Percentiles rank a stretch among this genome's conserved stretches.
phyloP scores from a whole-genome alignment of 2,329 filamentous ascomycete genomes.

The Zasmidium angulare region DNA sequence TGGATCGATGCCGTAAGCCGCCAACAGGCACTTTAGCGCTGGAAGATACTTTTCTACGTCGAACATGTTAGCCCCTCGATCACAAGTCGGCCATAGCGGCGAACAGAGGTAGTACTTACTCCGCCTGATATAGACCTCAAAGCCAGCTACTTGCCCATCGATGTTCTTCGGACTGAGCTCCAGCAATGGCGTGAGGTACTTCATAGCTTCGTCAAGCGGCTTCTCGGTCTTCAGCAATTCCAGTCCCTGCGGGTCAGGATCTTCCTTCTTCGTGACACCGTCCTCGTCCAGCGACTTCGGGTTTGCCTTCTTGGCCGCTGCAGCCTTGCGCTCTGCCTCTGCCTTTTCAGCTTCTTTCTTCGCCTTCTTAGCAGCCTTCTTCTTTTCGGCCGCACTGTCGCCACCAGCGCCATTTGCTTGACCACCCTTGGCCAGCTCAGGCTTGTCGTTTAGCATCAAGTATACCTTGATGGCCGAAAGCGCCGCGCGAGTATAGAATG shows the following conservation, averaged over 20 bases:
- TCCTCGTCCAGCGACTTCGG: constrained; percentile 54
- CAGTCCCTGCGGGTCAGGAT: constrained; percentile 80
- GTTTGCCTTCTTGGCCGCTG: constrained; percentile 46
- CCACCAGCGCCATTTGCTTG: constrained; percentile 64
- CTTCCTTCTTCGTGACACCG: constrained; percentile 70
- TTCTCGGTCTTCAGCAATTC: constrained; percentile 66
- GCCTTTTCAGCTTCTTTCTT: constrained; percentile 75
- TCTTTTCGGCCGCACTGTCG: constrained; percentile 81
- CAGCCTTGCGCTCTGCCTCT: constrained; percentile 72
- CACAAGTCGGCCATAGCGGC: not conserved
- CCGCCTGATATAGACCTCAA: constrained; percentile 83
- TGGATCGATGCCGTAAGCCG: constrained; percentile 67
- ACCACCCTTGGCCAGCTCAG: constrained; percentile 70
- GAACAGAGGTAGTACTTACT: constrained; percentile 58
- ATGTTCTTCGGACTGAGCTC: constrained; percentile 79
- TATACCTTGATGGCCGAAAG: constrained; percentile 80
- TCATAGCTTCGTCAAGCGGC: constrained; percentile 82
- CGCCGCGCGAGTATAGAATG: constrained; percentile 85
- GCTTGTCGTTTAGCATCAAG: constrained; percentile 73
- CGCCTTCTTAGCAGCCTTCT: constrained; percentile 66
- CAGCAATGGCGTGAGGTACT: constrained; percentile 78
- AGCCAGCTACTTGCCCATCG: constrained; percentile 79
- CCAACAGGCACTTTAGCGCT: constrained; percentile 80
- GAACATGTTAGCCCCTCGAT: constrained; percentile 9
- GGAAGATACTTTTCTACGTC: constrained; percentile 74